Evolutionary conservation across 169 alveolate genomes (phyloP), one percentile per base, ranked within the genome.

Genomic region (Eimeria tenella): DNA sequence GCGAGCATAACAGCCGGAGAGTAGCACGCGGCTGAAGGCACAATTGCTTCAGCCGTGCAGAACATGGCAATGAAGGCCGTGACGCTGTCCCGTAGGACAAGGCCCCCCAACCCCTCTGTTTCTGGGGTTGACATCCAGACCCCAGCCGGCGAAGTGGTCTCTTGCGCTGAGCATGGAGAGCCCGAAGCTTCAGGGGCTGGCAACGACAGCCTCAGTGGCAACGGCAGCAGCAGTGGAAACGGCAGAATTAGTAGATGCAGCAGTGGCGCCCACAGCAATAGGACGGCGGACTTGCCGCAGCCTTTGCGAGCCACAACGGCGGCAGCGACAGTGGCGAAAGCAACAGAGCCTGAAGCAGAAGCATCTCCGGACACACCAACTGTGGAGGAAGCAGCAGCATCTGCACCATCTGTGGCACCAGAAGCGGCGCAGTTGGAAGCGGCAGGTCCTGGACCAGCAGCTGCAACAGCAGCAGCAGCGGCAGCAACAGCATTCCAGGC

Each of bases 201-300:
- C 60, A 74, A 23, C 84, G 52, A 23, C 84, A 21, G 56, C 84
- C 63, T 31, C 84, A 42, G 62, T 15, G 25, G 52, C 84, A 74
- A 49, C 8, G 31, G 2, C 15, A 49, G 5, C 62, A 31, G 9
- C 62, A 42, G 11, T 17, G 19, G 11, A 0, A 58, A 17, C 3
- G 19, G 68, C 68, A 58, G 19, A 58, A 58, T 17, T 17, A 58
- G 68, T 17, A 58, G 68, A 58, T 13, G 68, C 11, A 58, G 68
- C 19, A 58, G 68, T 17, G 19, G 68, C 68, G 19, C 21, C 68
- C 42, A 31, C 42, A 31, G 42, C 42, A 31, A 31, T 0, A 31
- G 42, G 42, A 31, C 42, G 42, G 42, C 42, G 42, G 42, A 31
- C 42, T 31, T 70, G 50, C 21, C 52, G 79, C 79, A 70, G 79